These are phyloP conservation scores for Akanthomyces lecanii DNA, from an alignment of 2,329 filamentous ascomycete species.

Conservation along the genomic window DNA sequence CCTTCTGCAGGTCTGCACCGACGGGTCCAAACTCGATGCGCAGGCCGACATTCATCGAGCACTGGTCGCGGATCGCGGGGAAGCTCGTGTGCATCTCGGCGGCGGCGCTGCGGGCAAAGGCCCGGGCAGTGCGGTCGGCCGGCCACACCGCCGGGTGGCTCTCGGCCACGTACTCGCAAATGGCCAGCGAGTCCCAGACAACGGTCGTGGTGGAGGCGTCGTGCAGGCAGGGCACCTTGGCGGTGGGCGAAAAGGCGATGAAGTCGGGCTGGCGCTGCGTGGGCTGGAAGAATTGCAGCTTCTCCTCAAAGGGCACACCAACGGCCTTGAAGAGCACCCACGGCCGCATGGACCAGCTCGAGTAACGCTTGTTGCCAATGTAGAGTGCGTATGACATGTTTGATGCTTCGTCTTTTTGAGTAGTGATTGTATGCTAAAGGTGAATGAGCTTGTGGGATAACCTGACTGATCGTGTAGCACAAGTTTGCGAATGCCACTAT, in stretches of 20 bases:
- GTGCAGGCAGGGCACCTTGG: slow-evolving; percentile 40
- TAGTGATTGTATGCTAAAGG: background rate
- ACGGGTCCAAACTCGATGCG: slow-evolving; percentile 31
- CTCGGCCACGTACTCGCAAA: slow-evolving; percentile 45
- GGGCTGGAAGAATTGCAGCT: slow-evolving; percentile 32
- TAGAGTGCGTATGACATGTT: slow-evolving; percentile 37
- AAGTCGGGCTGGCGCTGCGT: slow-evolving; percentile 32
- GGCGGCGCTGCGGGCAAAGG: slow-evolving; percentile 40
- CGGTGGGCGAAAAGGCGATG: slow-evolving; percentile 36
- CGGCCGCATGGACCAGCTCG: slow-evolving; percentile 43
- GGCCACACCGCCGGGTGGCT: slow-evolving; percentile 41
- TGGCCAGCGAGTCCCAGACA: slow-evolving; percentile 46
- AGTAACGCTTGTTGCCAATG: slow-evolving; percentile 43
- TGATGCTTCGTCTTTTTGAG: background rate
- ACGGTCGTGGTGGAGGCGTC: slow-evolving; percentile 28
- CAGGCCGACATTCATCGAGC: slow-evolving; percentile 39
- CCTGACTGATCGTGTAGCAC: background rate
- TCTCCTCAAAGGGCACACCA: slow-evolving; percentile 39
- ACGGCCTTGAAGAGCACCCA: slow-evolving; percentile 43
- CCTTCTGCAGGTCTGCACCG: slow-evolving; percentile 29
- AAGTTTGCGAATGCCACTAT: background rate
- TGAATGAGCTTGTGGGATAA: background rate
- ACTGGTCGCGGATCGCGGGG: slow-evolving; percentile 36
- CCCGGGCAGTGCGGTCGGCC: slow-evolving; percentile 32
- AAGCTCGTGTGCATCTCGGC: slow-evolving; percentile 47